Percentiles rank a stretch among this genome's conserved stretches.
Conservation (phyloP, 2,329 filamentous ascomycete species). For the Colletotrichum phormii region DNA sequence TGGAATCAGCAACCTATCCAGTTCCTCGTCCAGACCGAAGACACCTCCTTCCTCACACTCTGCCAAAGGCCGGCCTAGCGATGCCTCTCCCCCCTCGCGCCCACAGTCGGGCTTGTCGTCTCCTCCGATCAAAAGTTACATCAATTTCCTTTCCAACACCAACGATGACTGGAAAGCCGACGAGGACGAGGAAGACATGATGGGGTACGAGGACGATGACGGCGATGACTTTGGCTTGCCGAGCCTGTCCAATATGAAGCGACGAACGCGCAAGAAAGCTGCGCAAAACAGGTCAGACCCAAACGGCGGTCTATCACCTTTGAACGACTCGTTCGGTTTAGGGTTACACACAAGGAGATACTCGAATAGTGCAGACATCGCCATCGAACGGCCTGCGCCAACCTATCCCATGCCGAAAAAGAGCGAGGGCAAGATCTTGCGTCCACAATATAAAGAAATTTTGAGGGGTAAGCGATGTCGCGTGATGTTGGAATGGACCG, state of each 20-base stretch:
- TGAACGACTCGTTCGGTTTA: slow-evolving; percentile 50
- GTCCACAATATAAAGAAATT: slow-evolving; percentile 98
- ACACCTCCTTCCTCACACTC: slow-evolving; percentile 77
- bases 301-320: slow-evolving; percentile 47
- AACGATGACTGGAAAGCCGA: slow-evolving; percentile 86
- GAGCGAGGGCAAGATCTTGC: slow-evolving; percentile 91
- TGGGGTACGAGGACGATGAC: slow-evolving; percentile 84
- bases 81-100: slow-evolving; percentile 67
- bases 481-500: not conserved
- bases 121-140: slow-evolving; percentile 79
- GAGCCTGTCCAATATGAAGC: slow-evolving; percentile 90
- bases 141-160: slow-evolving; percentile 83
- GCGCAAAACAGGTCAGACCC: slow-evolving; percentile 51
- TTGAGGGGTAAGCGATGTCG: slow-evolving; percentile 67
- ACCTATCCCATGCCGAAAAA: slow-evolving; percentile 91
- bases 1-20: slow-evolving; percentile 66
- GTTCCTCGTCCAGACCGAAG: slow-evolving; percentile 73
- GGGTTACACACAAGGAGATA: slow-evolving; percentile 65
- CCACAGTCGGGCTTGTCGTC: slow-evolving; percentile 66
- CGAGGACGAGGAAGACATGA: slow-evolving; percentile 79
- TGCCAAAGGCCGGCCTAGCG: slow-evolving; percentile 63
- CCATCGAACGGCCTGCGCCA: slow-evolving; percentile 85
- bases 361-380: slow-evolving; percentile 93
- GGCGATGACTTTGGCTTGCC: slow-evolving; percentile 97
- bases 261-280: slow-evolving; percentile 70